Base-by-base conservation (phyloP, 73 alveolate genomes). In the Halteria grandinella region DNA sequence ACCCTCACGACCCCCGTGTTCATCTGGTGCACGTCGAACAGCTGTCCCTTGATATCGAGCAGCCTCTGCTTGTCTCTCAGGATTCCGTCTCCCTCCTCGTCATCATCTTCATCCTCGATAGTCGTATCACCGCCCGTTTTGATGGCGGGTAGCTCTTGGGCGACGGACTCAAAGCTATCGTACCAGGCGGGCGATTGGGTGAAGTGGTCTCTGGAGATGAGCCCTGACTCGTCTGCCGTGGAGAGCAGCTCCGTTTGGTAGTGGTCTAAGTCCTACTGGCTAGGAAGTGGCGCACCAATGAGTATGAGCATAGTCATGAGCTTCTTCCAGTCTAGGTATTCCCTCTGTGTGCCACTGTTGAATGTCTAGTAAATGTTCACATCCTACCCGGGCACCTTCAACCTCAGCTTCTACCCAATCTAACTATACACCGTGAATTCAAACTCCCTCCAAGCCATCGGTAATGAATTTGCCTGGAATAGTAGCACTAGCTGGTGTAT, bases 321-420 rank as follows among this genome's bases (percentile, higher is more conserved):
- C 20, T 62, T 62, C 47, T 40, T 62, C 78, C 78, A 62, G 59
- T 62, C 44, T 7, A 62, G 45, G 14, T 18, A 62, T 62, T 32
- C 4, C 39, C 78, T 62, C 47, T 36, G 47, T 7, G n/a, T 36
- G 47, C 11, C 11, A 7, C 11, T 5, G 47, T 36, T 36, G 47
- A 36, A 36, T 5, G n/a, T 11, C 47, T 36, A 7, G 47, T 11
- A 7, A 5, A 36, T 36, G n/a, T 5, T 7, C n/a, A 47, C 11
- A 4, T 39, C 78, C 17, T 1, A n/a, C 47, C 44, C 39, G 34
- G 18, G 11, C 41, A 7, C 24, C 25, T 39, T 18, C 60, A 15
- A 11, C 44, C 6, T 31, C 39, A 39, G 14, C 23, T 37, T 18
- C 14, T 44, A 18, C 27, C 18, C 21, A 2, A 62, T 62, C 24